Evolutionary conservation across 2,329 filamentous ascomycete genomes (phyloP), one percentile per base, ranked within the genome.

Genomic region (Chalaropsis ovoidea): DNA sequence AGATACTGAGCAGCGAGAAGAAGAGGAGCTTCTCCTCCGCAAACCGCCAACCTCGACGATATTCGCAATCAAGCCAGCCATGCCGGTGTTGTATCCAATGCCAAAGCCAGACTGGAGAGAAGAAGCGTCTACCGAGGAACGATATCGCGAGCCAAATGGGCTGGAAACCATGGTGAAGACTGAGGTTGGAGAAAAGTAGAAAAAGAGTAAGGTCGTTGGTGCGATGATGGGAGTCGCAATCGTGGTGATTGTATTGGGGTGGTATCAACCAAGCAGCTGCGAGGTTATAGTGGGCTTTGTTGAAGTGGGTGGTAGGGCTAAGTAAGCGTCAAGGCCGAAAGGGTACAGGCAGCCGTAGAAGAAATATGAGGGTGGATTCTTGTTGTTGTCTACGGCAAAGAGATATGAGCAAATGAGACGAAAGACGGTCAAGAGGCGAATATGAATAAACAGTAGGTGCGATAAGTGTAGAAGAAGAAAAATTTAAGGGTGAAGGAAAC

Each of bases 1-100:
- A 24, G 66, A 67, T 22, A 65, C 63, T 63, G 66, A 67, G 61
- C 52, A 67, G 52, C 66, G 66, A n/a, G 66, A 67, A 31, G 66
- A 67, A 31, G 66, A 67, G 7, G 66, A 65, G 42, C 63, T 63
- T 52, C 66, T 64, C 61, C 66, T 65, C 39, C 60, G 66, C 31
- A 67, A 35, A 19, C 63, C 66, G 15, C 66, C 66, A 27, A 49
- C 54, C 22, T 66, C 65, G 19, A 66, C 65, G 27, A 67, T 67
- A 42, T 67, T 67, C 39, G 66, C 63, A 41, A 67, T 65, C 24
- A 67, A 65, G 43, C 63, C 66, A 45, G 66, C 49, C 66, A 67
- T 67, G 15, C 63, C 35, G 42, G 47, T 63, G 42, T 67, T 65
- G 56, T 45, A 61, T n/a, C 60, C 24, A 15, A 63, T n/a, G 13